phyloP scores from a whole-genome alignment of 2,329 filamentous ascomycete genomes.

The Trichoderma sp. region DNA sequence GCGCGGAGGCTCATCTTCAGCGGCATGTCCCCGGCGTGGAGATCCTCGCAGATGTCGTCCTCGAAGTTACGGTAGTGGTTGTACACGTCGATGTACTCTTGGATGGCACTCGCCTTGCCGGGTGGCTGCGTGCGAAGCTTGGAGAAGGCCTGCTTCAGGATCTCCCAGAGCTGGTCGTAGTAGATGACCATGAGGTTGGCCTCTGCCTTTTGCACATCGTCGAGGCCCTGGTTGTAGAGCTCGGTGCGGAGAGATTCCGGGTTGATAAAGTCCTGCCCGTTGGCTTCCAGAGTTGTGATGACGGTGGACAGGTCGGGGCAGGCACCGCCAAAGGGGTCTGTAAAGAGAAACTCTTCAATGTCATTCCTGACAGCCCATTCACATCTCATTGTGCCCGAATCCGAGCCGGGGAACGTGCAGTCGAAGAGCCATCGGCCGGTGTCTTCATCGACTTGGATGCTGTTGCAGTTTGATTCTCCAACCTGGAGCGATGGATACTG shows the following conservation, averaged over 20 bases:
- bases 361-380: constrained; percentile 37
- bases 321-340: constrained; percentile 40
- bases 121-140: constrained; percentile 27
- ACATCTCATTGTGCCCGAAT: constrained; percentile 36
- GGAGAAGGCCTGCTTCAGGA: constrained; percentile 38
- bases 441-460: constrained; percentile 33
- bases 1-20: constrained; percentile 39
- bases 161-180: constrained; percentile 37
- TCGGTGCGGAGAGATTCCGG: constrained; percentile 32
- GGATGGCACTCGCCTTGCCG: constrained; percentile 32
- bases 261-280: constrained; percentile 36
- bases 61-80: constrained; percentile 35
- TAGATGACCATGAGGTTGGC: constrained; percentile 34
- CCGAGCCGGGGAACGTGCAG: constrained; percentile 40
- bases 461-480: constrained; percentile 37
- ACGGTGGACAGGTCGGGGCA: constrained; percentile 42
- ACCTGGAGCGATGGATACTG: constrained; percentile 37
- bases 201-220: constrained; percentile 28
- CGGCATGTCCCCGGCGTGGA: constrained; percentile 37
- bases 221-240: constrained; percentile 33
- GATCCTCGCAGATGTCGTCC: constrained; percentile 40
- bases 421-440: constrained; percentile 40
- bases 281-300: constrained; percentile 37
- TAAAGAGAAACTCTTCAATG: constrained; percentile 38
- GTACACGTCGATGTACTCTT: constrained; percentile 39